phyloP scores from a whole-genome alignment of 805 yeast species.

The Saccharomycopsis malanga region DNA sequence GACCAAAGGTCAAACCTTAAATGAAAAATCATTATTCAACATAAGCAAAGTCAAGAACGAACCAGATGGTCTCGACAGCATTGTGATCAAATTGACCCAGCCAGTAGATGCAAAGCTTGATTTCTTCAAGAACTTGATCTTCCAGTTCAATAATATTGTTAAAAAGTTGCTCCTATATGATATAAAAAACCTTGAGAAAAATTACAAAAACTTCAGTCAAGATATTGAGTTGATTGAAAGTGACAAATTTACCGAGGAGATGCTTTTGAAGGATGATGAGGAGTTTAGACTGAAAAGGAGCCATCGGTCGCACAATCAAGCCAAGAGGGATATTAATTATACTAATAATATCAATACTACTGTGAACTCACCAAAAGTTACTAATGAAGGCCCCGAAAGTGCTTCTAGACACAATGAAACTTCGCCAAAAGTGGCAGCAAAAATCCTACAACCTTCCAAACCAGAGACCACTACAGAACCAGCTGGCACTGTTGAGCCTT shows the following conservation, averaged over 20 bases:
- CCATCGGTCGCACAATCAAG: not conserved
- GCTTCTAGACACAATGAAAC: not conserved
- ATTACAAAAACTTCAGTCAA: conserved; percentile 10
- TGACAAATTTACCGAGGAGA: conserved; percentile 19
- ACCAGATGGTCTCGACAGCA: conserved; percentile 16
- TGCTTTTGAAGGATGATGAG: conserved; percentile 16
- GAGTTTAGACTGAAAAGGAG: conserved; percentile 13
- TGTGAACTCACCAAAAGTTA: not conserved
- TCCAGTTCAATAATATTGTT: conserved; percentile 15
- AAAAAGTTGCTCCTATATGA: conserved; percentile 20
- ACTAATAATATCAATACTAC: not conserved
- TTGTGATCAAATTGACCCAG: conserved; percentile 11
- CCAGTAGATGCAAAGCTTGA: conserved; percentile 15
- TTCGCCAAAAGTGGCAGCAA: not conserved
- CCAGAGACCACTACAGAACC: not conserved
- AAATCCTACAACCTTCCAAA: not conserved
- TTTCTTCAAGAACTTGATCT: conserved; percentile 18
- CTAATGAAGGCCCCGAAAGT: not conserved
- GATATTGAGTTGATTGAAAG: conserved; percentile 17
- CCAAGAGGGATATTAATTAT: not conserved
- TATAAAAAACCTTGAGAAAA: conserved; percentile 18
- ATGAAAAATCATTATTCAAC: conserved; percentile 4
- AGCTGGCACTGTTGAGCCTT: not conserved
- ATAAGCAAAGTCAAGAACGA: conserved; percentile 10
- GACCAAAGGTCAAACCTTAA: conserved; percentile 10